Conservation (phyloP, 2,329 filamentous ascomycete genomes). For the Basipetospora sp. region DNA sequence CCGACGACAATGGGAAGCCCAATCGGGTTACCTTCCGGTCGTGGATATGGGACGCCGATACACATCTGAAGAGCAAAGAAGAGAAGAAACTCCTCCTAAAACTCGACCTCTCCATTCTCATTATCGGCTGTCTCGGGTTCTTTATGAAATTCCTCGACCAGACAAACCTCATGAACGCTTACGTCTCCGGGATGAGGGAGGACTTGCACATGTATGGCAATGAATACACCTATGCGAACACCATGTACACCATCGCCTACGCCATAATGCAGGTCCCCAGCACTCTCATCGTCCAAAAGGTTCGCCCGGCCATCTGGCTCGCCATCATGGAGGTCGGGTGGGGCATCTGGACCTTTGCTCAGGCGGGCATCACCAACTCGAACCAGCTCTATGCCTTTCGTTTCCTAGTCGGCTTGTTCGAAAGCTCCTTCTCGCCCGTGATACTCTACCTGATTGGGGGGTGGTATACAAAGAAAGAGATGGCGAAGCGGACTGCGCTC, state of each 20-base stretch:
- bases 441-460: slow-evolving; percentile 38
- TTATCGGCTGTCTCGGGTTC: slow-evolving; percentile 46
- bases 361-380: slow-evolving; percentile 24
- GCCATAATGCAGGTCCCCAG: slow-evolving; percentile 28
- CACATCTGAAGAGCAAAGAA: slow-evolving; percentile 13
- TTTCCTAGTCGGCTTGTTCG: slow-evolving; percentile 39
- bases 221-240: slow-evolving; percentile 25
- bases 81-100: slow-evolving; percentile 33
- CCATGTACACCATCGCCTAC: slow-evolving; percentile 31
- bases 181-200: slow-evolving; percentile 15
- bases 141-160: slow-evolving; percentile 33
- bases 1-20: background rate
- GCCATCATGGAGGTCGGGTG: slow-evolving; percentile 21
- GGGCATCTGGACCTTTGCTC: slow-evolving; percentile 25
- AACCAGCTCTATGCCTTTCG: slow-evolving; percentile 31
- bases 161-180: slow-evolving; percentile 24
- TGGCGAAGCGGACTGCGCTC: slow-evolving; percentile 40
- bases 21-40: slow-evolving; percentile 4
- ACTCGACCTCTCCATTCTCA: slow-evolving; percentile 37
- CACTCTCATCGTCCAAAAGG: slow-evolving; percentile 29
- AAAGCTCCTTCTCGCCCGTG: slow-evolving; percentile 40
- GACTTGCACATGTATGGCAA: slow-evolving; percentile 10
- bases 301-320: slow-evolving; percentile 28
- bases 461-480: slow-evolving; percentile 45
- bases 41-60: slow-evolving; percentile 3